Percentiles rank a stretch among this genome's conserved stretches.
These are phyloP conservation scores for Scheffersomyces stambukii DNA, from an alignment of 1,139 yeast species.

Conservation along the genomic window DNA sequence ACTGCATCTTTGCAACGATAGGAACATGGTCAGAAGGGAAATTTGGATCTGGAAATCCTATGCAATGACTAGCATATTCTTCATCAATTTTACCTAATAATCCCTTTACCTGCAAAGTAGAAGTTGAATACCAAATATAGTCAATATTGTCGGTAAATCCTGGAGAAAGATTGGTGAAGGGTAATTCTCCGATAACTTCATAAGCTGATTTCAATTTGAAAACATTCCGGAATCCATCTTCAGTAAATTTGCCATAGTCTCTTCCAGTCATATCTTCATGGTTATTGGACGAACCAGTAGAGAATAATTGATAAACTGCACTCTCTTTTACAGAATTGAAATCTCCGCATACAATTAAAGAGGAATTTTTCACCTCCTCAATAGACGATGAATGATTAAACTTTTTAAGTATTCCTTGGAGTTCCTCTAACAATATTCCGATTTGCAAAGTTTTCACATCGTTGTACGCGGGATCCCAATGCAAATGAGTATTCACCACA, in stretches of 20 bases:
- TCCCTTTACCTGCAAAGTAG: constrained; percentile 75
- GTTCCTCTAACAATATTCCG: constrained; percentile 84
- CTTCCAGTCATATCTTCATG: constrained; percentile 83
- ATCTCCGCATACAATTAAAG: constrained; percentile 89
- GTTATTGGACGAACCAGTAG: constrained; percentile 68
- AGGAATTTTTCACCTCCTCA: constrained; percentile 60
- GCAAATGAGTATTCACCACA: constrained; percentile 88
- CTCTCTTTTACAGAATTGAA: constrained; percentile 84
- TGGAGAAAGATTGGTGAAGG: constrained; percentile 93
- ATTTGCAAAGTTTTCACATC: constrained; percentile 97
- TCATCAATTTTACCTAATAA: constrained; percentile 80
- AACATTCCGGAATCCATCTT: constrained; percentile 79
- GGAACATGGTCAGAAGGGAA: constrained; percentile 96
- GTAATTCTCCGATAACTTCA: constrained; percentile 78
- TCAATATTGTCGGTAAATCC: constrained; percentile 91
- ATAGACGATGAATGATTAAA: constrained; percentile 41
- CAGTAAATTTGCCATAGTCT: constrained; percentile 88
- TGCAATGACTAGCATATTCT: constrained; percentile 67
- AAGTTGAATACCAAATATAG: constrained; percentile 90
- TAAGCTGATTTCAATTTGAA: constrained; percentile 85
- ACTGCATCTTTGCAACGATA: constrained; percentile 68
- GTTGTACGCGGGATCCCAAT: constrained; percentile 96
- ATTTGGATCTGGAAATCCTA: constrained; percentile 93
- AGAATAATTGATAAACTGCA: constrained; percentile 88
- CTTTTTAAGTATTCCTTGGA: constrained; percentile 60